phyloP scores from a whole-genome alignment of 495 filamentous ascomycete species.

The Annulohypoxylon moriforme region DNA sequence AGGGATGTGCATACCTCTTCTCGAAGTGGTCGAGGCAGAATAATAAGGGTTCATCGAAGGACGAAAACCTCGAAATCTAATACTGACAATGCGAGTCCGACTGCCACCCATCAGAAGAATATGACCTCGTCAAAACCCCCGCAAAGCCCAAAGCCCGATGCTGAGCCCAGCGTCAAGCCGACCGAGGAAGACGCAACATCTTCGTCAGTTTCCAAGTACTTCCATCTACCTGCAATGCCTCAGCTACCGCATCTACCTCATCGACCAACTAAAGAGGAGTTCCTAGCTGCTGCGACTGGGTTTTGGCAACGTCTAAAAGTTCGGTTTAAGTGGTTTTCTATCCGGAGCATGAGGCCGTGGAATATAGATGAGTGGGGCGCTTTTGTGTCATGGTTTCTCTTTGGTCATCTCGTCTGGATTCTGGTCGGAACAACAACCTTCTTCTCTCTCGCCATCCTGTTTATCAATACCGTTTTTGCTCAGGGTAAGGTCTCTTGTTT shows the following conservation, averaged over 20 bases:
- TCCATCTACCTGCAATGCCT: conserved; percentile 73
- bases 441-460: conserved; percentile 87
- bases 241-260: conserved; percentile 78
- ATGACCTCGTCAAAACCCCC: conserved; percentile 15
- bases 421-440: conserved; percentile 96
- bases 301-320: conserved; percentile 93
- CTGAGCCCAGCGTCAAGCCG: conserved; percentile 26
- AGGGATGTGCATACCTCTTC: conserved; percentile 40
- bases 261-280: conserved; percentile 91
- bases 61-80: conserved; percentile 53
- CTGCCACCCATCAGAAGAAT: conserved; percentile 32
- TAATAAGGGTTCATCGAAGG: conserved; percentile 46
- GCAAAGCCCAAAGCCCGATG: conserved; percentile 1
- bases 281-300: conserved; percentile 89
- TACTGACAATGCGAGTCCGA: conserved; percentile 22
- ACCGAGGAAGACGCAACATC: conserved; percentile 50
- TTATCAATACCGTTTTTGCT: conserved; percentile 95
- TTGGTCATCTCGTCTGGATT: conserved; percentile 95
- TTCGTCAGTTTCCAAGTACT: conserved; percentile 60
- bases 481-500: conserved; percentile 69
- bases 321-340: conserved; percentile 97
- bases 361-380: conserved; percentile 95
- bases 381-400: conserved; percentile 92
- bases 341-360: conserved; percentile 93
- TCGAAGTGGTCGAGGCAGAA: conserved; percentile 42